Evolutionary conservation across 2,329 filamentous ascomycete species (phyloP), one percentile per base, ranked within the genome.

Genomic region (Epichloe gansuensis): DNA sequence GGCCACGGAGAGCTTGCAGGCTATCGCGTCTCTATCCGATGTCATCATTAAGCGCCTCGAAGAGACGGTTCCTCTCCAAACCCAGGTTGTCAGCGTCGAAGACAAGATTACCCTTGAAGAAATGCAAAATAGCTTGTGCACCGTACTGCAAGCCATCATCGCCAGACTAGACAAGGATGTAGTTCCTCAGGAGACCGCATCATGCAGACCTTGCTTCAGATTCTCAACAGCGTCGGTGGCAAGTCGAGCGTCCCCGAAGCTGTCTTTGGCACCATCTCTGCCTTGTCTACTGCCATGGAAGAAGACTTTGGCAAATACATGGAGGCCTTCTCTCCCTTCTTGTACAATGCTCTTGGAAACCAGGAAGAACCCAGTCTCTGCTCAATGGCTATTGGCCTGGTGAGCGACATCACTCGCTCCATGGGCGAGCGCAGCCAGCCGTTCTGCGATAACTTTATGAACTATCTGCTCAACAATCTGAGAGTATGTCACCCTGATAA

Each of bases 381-480:
- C 77, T 86, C 91, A 46, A 94, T 97, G 84, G 91, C 93, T 62
- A 96, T 98, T 68, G 93, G 93, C 61, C 80, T 98, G 53, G 91
- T 97, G 60, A 95, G 91, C 68, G 93, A 98, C 66, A 93, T 98
- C 62, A 91, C 90, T 50, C 85, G 93, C 62, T 93, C 91, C 15
- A 77, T 97, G 66, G 88, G 90, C 66, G 85, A 90, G 66, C 87
- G 86, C 68, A 88, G 91, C 64, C 88, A 95, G 72, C 93, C 91
- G 53, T 97, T 86, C 76, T 98, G 93, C 71, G 93, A 98, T 64
- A 81, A 84, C 59, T 96, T 97, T 69, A 98, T 98, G 93, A 98
- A 98, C 77, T 87, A 93, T 67, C 77, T 98, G 54, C 80, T 98
- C 57, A 91, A 89, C 75, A 94, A 95, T 71, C 75, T 98, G 43